Percentiles rank a stretch among this genome's conserved stretches.
phyloP scores from a whole-genome alignment of 2,329 filamentous ascomycete genomes.

The Cercospora sojina region DNA sequence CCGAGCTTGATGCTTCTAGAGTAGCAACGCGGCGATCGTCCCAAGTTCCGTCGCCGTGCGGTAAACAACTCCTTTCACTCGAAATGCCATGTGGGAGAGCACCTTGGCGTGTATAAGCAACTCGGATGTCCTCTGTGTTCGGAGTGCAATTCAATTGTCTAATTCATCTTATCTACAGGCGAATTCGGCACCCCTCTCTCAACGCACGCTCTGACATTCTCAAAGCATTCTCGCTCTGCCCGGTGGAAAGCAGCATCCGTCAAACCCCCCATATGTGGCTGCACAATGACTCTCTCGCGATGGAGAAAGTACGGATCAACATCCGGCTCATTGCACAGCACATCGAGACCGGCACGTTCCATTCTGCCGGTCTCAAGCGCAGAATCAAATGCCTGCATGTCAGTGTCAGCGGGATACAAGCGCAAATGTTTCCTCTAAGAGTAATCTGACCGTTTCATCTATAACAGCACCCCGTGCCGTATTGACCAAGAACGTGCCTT shows the following conservation, averaged over 20 bases:
- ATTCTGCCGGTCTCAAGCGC: constrained; percentile 52
- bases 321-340: constrained; percentile 48
- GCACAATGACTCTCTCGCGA: constrained; percentile 55
- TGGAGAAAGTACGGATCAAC: constrained; percentile 50
- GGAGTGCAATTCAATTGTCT: not conserved
- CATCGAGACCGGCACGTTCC: constrained; percentile 51
- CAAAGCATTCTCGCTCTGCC: constrained; percentile 66
- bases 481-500: constrained; percentile 51
- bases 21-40: no score
- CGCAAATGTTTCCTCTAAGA: not conserved
- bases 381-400: constrained; percentile 42
- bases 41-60: no score
- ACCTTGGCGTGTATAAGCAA: no score
- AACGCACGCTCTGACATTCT: constrained; percentile 63
- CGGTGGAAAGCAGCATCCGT: constrained; percentile 65
- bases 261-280: constrained; percentile 67
- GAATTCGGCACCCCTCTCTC: constrained; percentile 53
- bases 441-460: constrained; percentile 41
- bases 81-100: no score
- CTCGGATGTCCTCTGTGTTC: no score
- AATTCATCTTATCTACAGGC: constrained; percentile 38
- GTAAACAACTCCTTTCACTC: no score
- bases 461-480: constrained; percentile 53
- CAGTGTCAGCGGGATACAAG: not conserved
- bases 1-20: no score